Conservation (phyloP, 257 asterid species). For the Orobanche coerulescens region DNA sequence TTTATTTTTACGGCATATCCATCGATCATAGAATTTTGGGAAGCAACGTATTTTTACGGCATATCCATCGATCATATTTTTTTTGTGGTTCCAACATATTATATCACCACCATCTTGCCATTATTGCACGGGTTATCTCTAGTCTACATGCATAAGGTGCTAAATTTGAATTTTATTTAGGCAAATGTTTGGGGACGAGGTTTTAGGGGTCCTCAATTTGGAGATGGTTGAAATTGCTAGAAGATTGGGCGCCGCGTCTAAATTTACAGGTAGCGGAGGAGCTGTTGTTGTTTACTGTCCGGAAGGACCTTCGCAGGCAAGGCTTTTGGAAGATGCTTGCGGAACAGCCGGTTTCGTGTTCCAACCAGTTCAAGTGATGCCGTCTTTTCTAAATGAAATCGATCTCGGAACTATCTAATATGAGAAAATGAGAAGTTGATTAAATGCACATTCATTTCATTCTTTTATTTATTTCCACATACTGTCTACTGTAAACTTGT, state of each 20-base stretch:
- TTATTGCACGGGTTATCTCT: no score
- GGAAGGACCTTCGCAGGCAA: conserved; percentile 65
- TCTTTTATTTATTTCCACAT: not conserved
- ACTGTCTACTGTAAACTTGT: no score
- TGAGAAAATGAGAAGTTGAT: not conserved
- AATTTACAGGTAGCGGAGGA: conserved; percentile 97
- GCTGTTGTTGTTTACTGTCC: conserved; percentile 90
- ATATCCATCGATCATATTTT: no score
- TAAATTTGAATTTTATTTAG: no score
- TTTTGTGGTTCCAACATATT: no score
- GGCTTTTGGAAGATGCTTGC: conserved; percentile 62
- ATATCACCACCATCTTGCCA: no score
- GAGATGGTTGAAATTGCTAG: conserved; percentile 92
- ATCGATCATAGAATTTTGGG: no score
- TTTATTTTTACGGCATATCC: no score
- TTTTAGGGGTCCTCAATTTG: conserved; percentile 72
- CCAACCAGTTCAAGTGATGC: conserved; percentile 40
- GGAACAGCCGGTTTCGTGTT: conserved; percentile 42
- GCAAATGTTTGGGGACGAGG: conserved; percentile 81
- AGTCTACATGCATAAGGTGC: no score
- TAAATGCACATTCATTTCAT: not conserved
- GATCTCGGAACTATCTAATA: conserved; percentile 31
- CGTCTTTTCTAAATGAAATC: conserved; percentile 31
- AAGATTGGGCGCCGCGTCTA: conserved; percentile 71
- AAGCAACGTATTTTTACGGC: no score